A percentile compares a stretch with the other conserved stretches of the same genome.
These are phyloP conservation scores for Chaetomium olivaceum DNA, from an alignment of 2,329 filamentous ascomycete species.

Conservation along the genomic window DNA sequence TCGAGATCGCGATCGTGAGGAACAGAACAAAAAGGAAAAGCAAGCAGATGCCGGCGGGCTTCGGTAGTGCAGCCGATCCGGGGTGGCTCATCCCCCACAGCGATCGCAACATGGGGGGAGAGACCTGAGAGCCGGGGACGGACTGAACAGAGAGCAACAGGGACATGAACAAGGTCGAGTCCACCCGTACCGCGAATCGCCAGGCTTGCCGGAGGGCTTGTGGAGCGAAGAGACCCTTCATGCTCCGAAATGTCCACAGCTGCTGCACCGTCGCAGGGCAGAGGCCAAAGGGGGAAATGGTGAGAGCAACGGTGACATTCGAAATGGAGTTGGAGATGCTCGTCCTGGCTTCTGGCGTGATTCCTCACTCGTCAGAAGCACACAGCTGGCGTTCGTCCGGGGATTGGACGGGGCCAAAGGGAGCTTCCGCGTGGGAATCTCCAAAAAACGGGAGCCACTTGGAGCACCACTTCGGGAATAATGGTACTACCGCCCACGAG, in stretches of 20 bases:
- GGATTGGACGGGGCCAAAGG: conserved; percentile 5
- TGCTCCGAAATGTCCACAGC: conserved; percentile 6
- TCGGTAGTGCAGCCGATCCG: conserved; percentile 22
- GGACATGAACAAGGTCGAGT: conserved; percentile 4
- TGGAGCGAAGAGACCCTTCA: background rate
- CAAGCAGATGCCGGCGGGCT: conserved; percentile 16
- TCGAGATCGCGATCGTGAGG: conserved; percentile 5
- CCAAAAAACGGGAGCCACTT: background rate
- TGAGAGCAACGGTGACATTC: conserved; percentile 2
- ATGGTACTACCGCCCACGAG: conserved; percentile 14
- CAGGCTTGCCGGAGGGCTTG: conserved; percentile 20
- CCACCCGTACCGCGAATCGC: conserved; percentile 22
- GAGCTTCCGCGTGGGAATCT: background rate
- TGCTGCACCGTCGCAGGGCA: background rate
- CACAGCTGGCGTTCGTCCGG: background rate
- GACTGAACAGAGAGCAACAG: conserved; percentile 8
- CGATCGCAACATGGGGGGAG: conserved; percentile 18
- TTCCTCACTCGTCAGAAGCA: background rate
- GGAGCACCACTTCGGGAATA: background rate
- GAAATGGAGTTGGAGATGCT: conserved; percentile 3
- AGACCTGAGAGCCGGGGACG: background rate
- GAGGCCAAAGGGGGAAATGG: background rate
- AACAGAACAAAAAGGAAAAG: background rate
- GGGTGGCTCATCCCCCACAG: conserved; percentile 15
- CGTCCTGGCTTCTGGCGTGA: conserved; percentile 12